Percentiles rank a stretch among this genome's conserved stretches.
Conservation (phyloP, 495 filamentous ascomycete genomes). For the Pseudotulostoma volvatum region DNA sequence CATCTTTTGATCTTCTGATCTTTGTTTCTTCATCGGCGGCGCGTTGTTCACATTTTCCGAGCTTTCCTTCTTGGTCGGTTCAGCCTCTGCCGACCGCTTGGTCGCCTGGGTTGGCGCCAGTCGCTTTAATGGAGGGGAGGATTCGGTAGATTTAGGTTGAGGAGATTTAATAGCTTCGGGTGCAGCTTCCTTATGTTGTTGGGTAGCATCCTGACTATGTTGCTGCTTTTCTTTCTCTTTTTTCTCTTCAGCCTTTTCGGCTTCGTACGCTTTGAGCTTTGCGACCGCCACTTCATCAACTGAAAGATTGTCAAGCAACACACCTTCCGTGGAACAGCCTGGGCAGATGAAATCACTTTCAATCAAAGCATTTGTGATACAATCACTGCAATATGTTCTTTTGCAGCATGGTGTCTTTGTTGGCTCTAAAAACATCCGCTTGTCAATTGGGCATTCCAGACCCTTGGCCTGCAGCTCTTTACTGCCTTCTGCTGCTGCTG, state of each 20-base stretch:
- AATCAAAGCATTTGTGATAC: conserved; percentile 93
- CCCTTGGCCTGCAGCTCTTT: conserved; percentile 72
- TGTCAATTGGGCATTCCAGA: conserved; percentile 86
- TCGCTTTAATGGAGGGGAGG: conserved; percentile 23
- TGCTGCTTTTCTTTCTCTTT: conserved; percentile 45
- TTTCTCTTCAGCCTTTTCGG: conserved; percentile 44
- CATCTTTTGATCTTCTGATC: conserved; percentile 11
- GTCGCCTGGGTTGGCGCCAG: conserved; percentile 30
- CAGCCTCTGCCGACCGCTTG: conserved; percentile 71
- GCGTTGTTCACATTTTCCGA: conserved; percentile 9
- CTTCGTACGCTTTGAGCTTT: conserved; percentile 67
- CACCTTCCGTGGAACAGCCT: conserved; percentile 72
- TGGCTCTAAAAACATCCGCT: conserved; percentile 90
- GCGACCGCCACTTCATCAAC: conserved; percentile 57
- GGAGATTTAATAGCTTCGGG: conserved; percentile 1
- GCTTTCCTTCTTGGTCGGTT: conserved; percentile 25
- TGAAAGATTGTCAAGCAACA: conserved; percentile 81
- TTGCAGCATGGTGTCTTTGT: conserved; percentile 96
- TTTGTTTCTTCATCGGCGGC: conserved; percentile 20
- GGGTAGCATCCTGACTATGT: conserved; percentile 4
- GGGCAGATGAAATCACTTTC: conserved; percentile 96
- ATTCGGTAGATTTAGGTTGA: conserved; percentile 8
- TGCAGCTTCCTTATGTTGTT: conserved; percentile 1
- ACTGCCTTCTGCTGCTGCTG: conserved; percentile 51
- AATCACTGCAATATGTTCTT: conserved; percentile 96